Conservation (phyloP, 768 basidiomycete genomes). For the Coprinopsis cinerea region DNA sequence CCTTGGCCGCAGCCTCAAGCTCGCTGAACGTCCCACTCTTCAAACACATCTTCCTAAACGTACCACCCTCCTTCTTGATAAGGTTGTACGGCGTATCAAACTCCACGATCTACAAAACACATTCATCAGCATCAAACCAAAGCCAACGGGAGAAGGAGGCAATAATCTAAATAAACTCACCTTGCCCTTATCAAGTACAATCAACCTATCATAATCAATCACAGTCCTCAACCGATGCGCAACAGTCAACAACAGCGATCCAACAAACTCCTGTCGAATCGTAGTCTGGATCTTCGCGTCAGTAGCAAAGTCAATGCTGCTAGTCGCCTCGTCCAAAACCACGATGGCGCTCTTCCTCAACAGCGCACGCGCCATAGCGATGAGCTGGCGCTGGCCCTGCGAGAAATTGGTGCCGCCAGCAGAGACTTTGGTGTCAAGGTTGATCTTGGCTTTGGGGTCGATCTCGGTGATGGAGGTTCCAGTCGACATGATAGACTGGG, state of each 20-base stretch:
- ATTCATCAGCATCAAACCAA: background rate
- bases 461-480: conserved; percentile 46
- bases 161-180: conserved; percentile 25
- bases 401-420: conserved; percentile 89
- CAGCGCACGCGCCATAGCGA: conserved; percentile 81
- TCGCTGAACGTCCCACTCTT: conserved; percentile 64
- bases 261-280: conserved; percentile 79
- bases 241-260: conserved; percentile 69
- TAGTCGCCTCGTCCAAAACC: conserved; percentile 79
- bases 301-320: conserved; percentile 82
- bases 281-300: conserved; percentile 88
- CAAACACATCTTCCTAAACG: conserved; percentile 65
- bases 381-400: conserved; percentile 85
- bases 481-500: conserved; percentile 27
- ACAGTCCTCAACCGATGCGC: conserved; percentile 74
- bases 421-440: conserved; percentile 74
- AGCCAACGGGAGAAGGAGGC: background rate
- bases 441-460: conserved; percentile 51
- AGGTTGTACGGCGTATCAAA: conserved; percentile 71
- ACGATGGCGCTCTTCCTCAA: conserved; percentile 68
- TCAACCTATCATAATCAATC: conserved; percentile 74
- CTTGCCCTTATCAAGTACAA: conserved; percentile 72
- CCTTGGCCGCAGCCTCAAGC: conserved; percentile 53
- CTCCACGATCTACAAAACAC: conserved; percentile 40
- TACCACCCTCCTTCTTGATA: conserved; percentile 54